Evolutionary conservation across 2,329 filamentous ascomycete genomes (phyloP).

Genomic region (Leptosphaerulina australis): DNA sequence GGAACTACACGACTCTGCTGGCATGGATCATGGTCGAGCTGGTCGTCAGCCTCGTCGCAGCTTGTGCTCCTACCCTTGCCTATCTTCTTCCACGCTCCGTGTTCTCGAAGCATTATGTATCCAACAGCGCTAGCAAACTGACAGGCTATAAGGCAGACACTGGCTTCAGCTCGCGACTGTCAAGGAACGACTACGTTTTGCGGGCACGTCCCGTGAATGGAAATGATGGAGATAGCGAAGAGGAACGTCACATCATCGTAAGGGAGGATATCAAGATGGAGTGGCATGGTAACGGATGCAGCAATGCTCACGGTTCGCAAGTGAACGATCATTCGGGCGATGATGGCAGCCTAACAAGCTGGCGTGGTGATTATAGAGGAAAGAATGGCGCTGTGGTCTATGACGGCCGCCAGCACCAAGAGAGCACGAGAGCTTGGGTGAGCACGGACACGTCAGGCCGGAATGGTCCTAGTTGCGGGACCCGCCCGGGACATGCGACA

Average conservation of each 20-base stretch:
- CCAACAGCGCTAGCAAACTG: slow-evolving; percentile 9
- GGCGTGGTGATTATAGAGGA: neutral
- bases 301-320: neutral
- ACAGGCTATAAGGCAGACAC: neutral
- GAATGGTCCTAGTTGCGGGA: neutral
- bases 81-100: slow-evolving; percentile 8
- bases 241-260: slow-evolving; percentile 9
- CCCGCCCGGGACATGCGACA: neutral
- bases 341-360: neutral
- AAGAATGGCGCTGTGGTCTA: neutral
- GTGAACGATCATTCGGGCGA: neutral
- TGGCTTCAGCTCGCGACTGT: slow-evolving; percentile 1
- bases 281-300: neutral
- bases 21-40: slow-evolving; percentile 13
- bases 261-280: slow-evolving; percentile 5
- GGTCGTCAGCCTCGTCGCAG: slow-evolving; percentile 10
- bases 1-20: slow-evolving; percentile 13
- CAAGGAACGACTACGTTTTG: neutral
- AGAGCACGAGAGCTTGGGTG: neutral
- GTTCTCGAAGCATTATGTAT: slow-evolving; percentile 4
- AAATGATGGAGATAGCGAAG: slow-evolving; percentile 3
- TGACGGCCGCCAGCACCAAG: neutral
- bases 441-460: neutral
- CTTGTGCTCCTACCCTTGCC: slow-evolving; percentile 14
- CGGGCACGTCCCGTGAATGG: neutral